Percentiles rank a stretch among this genome's conserved stretches.
phyloP scores from a whole-genome alignment of 495 filamentous ascomycete species.

The Daldinia concentrica region DNA sequence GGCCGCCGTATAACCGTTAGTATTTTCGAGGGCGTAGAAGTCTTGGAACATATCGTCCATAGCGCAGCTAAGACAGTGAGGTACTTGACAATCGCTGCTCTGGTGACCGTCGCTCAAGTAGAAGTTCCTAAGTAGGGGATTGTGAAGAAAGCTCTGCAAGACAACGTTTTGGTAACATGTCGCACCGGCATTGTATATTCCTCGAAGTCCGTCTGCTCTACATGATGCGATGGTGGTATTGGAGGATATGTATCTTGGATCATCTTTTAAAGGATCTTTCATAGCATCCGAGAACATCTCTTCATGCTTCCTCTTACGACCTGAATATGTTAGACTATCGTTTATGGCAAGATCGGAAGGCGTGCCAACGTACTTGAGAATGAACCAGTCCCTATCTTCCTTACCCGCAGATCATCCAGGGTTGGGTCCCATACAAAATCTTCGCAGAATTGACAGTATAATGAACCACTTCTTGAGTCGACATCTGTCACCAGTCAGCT shows the following conservation, averaged over 20 bases:
- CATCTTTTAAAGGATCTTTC: slow-evolving; percentile 67
- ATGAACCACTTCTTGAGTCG: slow-evolving; percentile 76
- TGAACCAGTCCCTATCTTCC: slow-evolving; percentile 63
- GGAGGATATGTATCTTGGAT: slow-evolving; percentile 64
- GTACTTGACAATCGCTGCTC: slow-evolving; percentile 68
- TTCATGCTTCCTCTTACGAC: slow-evolving; percentile 68
- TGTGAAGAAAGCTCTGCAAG: slow-evolving; percentile 86
- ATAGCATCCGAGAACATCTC: slow-evolving; percentile 63
- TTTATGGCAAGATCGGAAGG: neutral
- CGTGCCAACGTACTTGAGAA: slow-evolving; percentile 52
- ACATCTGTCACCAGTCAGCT: slow-evolving; percentile 65
- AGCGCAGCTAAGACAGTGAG: slow-evolving; percentile 83
- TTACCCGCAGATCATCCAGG: slow-evolving; percentile 74
- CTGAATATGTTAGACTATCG: slow-evolving; percentile 22
- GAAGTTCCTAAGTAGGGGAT: slow-evolving; percentile 84
- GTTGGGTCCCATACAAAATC: slow-evolving; percentile 90
- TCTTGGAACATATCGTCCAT: slow-evolving; percentile 92
- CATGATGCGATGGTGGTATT: slow-evolving; percentile 72
- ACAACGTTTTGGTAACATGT: slow-evolving; percentile 96
- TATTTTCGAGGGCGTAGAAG: slow-evolving; percentile 81
- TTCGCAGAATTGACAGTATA: slow-evolving; percentile 85
- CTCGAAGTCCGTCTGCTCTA: slow-evolving; percentile 76
- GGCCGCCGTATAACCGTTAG: slow-evolving; percentile 83
- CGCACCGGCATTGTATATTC: slow-evolving; percentile 93
- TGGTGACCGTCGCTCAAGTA: slow-evolving; percentile 88